A percentile compares a stretch with the other conserved stretches of the same genome.
phyloP scores from a whole-genome alignment of 306 rosid genomes.

The Cajanus cajan region DNA sequence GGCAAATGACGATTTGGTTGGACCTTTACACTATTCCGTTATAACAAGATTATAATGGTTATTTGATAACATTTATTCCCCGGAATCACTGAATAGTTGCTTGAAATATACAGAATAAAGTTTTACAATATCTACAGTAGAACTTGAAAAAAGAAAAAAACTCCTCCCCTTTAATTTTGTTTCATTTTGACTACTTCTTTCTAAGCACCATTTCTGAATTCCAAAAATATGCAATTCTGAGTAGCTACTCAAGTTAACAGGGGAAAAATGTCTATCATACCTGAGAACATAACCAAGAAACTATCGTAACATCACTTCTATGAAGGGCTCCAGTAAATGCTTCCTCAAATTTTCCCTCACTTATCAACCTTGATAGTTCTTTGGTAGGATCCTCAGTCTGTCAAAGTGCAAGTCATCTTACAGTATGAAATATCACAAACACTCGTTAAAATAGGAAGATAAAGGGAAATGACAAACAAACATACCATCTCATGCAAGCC shows the following conservation, averaged over 20 bases:
- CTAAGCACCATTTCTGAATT: conserved; percentile 6
- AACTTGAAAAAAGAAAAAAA: not conserved
- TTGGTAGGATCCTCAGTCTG: conserved; percentile 70
- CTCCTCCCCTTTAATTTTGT: not conserved
- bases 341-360: conserved; percentile 67
- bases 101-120: not conserved
- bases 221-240: conserved; percentile 13
- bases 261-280: conserved; percentile 34
- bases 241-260: not conserved
- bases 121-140: conserved; percentile 3
- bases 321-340: conserved; percentile 66
- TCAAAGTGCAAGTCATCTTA: not conserved
- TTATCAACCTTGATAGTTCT: conserved; percentile 60
- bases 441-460: not conserved
- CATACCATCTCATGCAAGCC: conserved; percentile 66
- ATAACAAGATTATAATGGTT: too few relatives aligned
- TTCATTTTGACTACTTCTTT: conserved; percentile 2
- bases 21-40: too few relatives aligned
- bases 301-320: conserved; percentile 60
- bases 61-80: too few relatives aligned
- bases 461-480: conserved; percentile 17
- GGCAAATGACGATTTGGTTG: too few relatives aligned
- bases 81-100: not conserved
- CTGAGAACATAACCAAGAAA: conserved; percentile 83
- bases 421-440: conserved; percentile 14